phyloP scores from a whole-genome alignment of 768 basidiomycete species.

The Fomitopsis serialis region DNA sequence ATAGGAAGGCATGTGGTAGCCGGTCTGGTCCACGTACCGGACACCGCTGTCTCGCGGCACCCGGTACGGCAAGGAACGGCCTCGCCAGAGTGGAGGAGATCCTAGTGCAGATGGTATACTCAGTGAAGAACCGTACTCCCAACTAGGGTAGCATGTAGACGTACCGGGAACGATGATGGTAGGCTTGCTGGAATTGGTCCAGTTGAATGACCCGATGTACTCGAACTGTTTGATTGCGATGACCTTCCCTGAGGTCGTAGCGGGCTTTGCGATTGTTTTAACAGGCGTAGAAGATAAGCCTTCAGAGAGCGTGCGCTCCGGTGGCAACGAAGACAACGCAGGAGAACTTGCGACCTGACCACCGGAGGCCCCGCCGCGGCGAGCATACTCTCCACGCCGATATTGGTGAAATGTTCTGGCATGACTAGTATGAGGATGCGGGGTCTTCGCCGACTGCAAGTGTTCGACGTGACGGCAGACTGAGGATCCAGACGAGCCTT shows the following conservation, averaged over 20 bases:
- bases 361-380: too few relatives aligned
- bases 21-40: conserved; percentile 54
- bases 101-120: conserved; percentile 29
- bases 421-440: too few relatives aligned
- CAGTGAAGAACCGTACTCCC: background rate
- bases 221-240: conserved; percentile 27
- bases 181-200: conserved; percentile 37
- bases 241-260: background rate
- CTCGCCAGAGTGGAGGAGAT: conserved; percentile 53
- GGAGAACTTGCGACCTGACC: background rate
- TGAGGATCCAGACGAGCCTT: too few relatives aligned
- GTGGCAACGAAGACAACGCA: conserved; percentile 6
- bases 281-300: conserved; percentile 4
- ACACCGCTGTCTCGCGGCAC: conserved; percentile 50
- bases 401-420: too few relatives aligned
- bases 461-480: too few relatives aligned
- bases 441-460: too few relatives aligned
- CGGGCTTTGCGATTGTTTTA: conserved; percentile 1
- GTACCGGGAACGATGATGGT: conserved; percentile 50
- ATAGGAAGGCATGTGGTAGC: conserved; percentile 32
- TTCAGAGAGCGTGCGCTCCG: conserved; percentile 9
- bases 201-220: conserved; percentile 49
- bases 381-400: too few relatives aligned
- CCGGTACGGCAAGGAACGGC: conserved; percentile 40
- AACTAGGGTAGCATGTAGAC: conserved; percentile 4